Evolutionary conservation across 495 filamentous ascomycete genomes (phyloP).

Genomic region (Neurospora sp.): DNA sequence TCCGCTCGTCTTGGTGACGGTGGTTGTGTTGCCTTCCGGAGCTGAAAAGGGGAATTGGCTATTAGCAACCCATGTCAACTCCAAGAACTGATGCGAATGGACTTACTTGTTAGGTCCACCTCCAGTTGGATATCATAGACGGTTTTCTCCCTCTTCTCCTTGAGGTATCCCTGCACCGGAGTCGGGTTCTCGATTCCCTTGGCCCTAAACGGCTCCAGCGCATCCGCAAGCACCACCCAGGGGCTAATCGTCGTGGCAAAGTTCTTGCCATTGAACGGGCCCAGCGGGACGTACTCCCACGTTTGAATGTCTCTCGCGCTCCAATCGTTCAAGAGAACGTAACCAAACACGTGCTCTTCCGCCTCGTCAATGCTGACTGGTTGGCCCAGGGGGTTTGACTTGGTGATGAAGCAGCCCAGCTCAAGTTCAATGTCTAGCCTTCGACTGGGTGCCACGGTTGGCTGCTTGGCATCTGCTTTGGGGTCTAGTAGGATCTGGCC

Average conservation of each 20-base stretch:
- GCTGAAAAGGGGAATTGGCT: slow-evolving; percentile 26
- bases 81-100: background rate
- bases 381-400: slow-evolving; percentile 54
- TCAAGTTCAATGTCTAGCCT: slow-evolving; percentile 84
- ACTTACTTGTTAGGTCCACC: slow-evolving; percentile 59
- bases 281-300: slow-evolving; percentile 83
- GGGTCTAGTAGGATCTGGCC: slow-evolving; percentile 72
- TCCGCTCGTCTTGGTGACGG: slow-evolving; percentile 53
- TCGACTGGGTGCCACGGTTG: slow-evolving; percentile 52
- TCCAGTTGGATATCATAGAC: slow-evolving; percentile 68
- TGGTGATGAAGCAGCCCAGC: slow-evolving; percentile 71
- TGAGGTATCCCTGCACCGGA: slow-evolving; percentile 57
- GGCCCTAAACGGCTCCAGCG: slow-evolving; percentile 56
- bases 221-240: slow-evolving; percentile 83
- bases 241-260: slow-evolving; percentile 83
- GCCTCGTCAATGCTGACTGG: slow-evolving; percentile 51
- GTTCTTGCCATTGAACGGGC: slow-evolving; percentile 87
- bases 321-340: slow-evolving; percentile 93
- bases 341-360: slow-evolving; percentile 70
- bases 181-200: slow-evolving; percentile 54
- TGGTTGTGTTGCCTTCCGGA: slow-evolving; percentile 50
- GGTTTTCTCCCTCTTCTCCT: slow-evolving; percentile 50
- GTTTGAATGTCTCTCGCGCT: slow-evolving; percentile 81
- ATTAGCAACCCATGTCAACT: background rate
- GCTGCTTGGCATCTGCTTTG: slow-evolving; percentile 42